Conservation (phyloP, 2,329 filamentous ascomycete genomes). For the Diaporthe ampelina region DNA sequence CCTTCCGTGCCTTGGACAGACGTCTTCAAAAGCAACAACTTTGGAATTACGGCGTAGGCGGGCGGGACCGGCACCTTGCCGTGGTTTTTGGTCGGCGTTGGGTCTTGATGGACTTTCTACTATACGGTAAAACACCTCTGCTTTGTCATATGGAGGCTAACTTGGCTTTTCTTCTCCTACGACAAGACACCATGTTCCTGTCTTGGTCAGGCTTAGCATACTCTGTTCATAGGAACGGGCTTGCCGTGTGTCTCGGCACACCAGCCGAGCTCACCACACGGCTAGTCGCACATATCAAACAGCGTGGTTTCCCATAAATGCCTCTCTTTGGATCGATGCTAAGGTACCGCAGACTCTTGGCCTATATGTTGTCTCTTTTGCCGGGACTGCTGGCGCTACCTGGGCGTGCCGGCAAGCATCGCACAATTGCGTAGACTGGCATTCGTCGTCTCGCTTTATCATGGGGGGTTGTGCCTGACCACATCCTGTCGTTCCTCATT, state of each 20-base stretch:
- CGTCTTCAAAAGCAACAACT: constrained; percentile 10
- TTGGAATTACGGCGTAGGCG: constrained; percentile 2
- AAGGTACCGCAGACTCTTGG: constrained; percentile 24
- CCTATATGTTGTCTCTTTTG: not conserved
- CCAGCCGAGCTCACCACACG: not conserved
- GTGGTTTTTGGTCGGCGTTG: constrained; percentile 39
- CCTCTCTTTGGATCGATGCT: constrained; percentile 14
- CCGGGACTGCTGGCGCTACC: not conserved
- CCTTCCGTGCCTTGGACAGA: constrained; percentile 41
- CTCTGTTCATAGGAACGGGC: constrained; percentile 31
- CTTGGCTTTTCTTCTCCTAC: constrained; percentile 36
- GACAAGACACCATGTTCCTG: constrained; percentile 30
- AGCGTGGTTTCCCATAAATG: constrained; percentile 19
- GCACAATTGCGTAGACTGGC: not conserved
- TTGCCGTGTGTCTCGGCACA: constrained; percentile 11
- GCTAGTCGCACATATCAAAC: constrained; percentile 2
- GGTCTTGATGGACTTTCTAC: constrained; percentile 40
- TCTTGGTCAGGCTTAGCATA: constrained; percentile 29
- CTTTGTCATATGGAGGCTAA: constrained; percentile 43
- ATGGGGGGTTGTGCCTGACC: not conserved
- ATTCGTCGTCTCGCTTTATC: not conserved
- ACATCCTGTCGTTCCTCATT: not conserved
- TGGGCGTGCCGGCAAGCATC: not conserved
- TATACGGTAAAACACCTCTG: constrained; percentile 42
- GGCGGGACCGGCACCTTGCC: not conserved